Conservation (phyloP, 805 yeast genomes). For the Ogataea chonburiensis region DNA sequence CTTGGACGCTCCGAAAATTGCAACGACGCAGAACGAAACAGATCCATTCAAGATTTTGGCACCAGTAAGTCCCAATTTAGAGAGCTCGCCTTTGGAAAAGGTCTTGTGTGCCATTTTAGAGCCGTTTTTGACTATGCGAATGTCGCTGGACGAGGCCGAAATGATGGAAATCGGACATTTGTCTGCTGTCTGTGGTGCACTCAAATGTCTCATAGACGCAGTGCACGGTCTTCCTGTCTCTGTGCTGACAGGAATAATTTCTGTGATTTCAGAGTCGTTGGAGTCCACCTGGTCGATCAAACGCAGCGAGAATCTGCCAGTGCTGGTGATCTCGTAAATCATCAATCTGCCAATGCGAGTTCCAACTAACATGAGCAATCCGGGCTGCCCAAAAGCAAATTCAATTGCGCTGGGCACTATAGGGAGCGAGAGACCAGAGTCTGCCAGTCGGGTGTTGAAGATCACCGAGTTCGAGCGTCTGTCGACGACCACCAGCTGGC, state of each 20-base stretch:
- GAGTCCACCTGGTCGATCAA: slow-evolving; percentile 48
- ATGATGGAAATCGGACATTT: slow-evolving; percentile 61
- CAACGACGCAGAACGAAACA: slow-evolving; percentile 31
- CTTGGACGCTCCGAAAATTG: slow-evolving; percentile 29
- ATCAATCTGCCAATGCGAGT: slow-evolving; percentile 71
- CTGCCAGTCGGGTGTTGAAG: slow-evolving; percentile 35
- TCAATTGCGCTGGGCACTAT: slow-evolving; percentile 58
- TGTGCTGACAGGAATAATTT: slow-evolving; percentile 57
- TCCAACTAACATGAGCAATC: slow-evolving; percentile 67
- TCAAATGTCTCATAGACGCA: slow-evolving; percentile 59
- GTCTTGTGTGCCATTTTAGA: slow-evolving; percentile 63
- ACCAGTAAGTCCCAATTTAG: slow-evolving; percentile 53
- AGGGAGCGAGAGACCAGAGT: slow-evolving; percentile 29
- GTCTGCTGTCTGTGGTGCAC: slow-evolving; percentile 45
- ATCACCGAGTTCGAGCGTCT: slow-evolving; percentile 63
- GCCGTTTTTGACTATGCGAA: slow-evolving; percentile 61
- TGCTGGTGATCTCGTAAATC: slow-evolving; percentile 64
- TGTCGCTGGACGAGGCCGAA: slow-evolving; percentile 54
- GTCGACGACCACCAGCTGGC: slow-evolving; percentile 74
- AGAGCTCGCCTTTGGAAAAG: slow-evolving; percentile 49
- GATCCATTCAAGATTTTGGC: slow-evolving; percentile 23
- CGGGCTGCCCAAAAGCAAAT: slow-evolving; percentile 65
- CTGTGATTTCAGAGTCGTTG: slow-evolving; percentile 50
- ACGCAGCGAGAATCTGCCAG: slow-evolving; percentile 60
- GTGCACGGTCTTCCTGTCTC: slow-evolving; percentile 61